A percentile compares a stretch with the other conserved stretches of the same genome.
phyloP scores from a whole-genome alignment of 495 filamentous ascomycete species.

The Rhizodiscina lignyota region DNA sequence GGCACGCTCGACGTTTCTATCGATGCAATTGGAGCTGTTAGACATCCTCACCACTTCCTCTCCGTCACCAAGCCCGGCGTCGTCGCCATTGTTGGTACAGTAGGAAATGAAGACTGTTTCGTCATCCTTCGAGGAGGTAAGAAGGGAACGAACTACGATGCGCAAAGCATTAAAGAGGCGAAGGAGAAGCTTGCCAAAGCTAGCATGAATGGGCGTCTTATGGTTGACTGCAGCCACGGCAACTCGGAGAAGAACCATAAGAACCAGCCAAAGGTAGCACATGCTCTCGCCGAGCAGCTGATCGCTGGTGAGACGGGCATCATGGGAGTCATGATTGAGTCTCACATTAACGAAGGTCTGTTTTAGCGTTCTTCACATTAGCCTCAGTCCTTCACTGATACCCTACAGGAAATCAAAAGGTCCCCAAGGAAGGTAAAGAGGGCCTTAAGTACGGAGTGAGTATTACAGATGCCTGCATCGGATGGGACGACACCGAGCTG shows the following conservation, averaged over 20 bases:
- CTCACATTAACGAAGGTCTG: constrained; percentile 82
- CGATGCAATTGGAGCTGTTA: constrained; percentile 90
- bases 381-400: not conserved
- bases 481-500: constrained; percentile 79
- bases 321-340: constrained; percentile 99
- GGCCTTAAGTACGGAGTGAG: constrained; percentile 89
- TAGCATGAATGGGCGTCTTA: constrained; percentile 56
- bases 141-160: constrained; percentile 86
- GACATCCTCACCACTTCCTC: constrained; percentile 91
- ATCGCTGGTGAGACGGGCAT: constrained; percentile 67
- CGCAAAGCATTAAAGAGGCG: constrained; percentile 59
- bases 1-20: constrained; percentile 79
- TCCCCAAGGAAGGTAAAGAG: constrained; percentile 71
- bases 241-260: constrained; percentile 94
- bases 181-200: constrained; percentile 51
- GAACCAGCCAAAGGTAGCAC: constrained; percentile 93
- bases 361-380: constrained; percentile 1
- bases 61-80: constrained; percentile 96
- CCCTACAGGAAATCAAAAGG: constrained; percentile 67
- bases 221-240: constrained; percentile 97
- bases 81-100: constrained; percentile 87
- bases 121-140: constrained; percentile 92
- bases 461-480: constrained; percentile 96
- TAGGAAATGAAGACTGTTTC: constrained; percentile 96
- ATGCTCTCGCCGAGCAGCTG: constrained; percentile 67